These are phyloP conservation scores for Phytophthora nicotianae DNA, from an alignment of 352 stramenopile genomes.

Conservation along the genomic window DNA sequence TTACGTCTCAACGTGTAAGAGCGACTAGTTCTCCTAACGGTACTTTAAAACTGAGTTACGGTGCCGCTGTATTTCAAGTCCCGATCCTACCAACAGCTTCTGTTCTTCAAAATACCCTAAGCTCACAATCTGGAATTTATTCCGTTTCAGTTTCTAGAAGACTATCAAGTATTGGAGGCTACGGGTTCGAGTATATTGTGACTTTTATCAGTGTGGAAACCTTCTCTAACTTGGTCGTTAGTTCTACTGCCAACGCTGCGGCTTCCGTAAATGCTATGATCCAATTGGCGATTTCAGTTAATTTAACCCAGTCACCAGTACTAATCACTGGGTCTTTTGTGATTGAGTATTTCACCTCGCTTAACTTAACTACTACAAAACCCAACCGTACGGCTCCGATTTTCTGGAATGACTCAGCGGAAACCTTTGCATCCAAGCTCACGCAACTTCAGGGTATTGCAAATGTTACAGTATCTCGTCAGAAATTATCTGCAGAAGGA, in stretches of 20 bases:
- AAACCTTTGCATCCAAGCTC: constrained; percentile 38
- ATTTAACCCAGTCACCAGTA: constrained; percentile 42
- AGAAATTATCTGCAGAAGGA: constrained; percentile 55
- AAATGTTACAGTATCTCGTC: constrained; percentile 44
- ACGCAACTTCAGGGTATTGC: constrained; percentile 55
- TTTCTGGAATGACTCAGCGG: constrained; percentile 56
- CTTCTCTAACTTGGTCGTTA: constrained; percentile 40
- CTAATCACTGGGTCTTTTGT: constrained; percentile 56
- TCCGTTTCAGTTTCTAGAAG: constrained; percentile 29
- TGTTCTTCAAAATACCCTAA: constrained; percentile 41
- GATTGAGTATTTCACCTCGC: constrained; percentile 47
- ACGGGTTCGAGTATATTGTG: constrained; percentile 56
- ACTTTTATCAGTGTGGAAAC: constrained; percentile 59
- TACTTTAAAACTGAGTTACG: constrained; percentile 52
- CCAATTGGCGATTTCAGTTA: constrained; percentile 20
- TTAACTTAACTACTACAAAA: constrained; percentile 43
- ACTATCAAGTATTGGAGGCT: constrained; percentile 23
- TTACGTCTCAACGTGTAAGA: constrained; percentile 24
- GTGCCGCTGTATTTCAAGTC: constrained; percentile 18
- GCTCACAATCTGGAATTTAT: constrained; percentile 43
- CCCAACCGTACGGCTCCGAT: constrained; percentile 38
- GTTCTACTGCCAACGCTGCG: constrained; percentile 21
- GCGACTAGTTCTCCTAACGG: constrained; percentile 39
- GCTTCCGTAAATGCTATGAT: constrained; percentile 13
- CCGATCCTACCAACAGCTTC: constrained; percentile 22